Evolutionary conservation across 768 basidiomycete species (phyloP), one percentile per base, ranked within the genome.

Genomic region (Phylloporus sp.): DNA sequence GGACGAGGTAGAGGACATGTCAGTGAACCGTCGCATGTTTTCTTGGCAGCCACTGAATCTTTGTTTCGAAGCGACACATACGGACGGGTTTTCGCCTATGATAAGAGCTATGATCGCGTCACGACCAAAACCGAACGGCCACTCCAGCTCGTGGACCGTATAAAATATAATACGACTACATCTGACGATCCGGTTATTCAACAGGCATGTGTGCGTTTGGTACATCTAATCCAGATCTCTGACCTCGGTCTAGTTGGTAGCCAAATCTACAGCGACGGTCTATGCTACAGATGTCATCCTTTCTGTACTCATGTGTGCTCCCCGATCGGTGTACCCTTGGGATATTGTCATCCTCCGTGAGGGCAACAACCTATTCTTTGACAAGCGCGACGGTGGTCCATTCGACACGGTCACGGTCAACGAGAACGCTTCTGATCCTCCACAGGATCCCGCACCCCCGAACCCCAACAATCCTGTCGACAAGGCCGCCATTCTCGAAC

Each of bases 401-500:
- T 97, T 97, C 63, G 93, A 99, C 70, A 95, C 88, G 32, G 87
- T 97, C 52, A 97, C 95, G 16, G 97, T 99, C 63, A 98, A 99
- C 72, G 97, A 99, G 76, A 98, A 99, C 67, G 93, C 97, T 5
- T 80, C 87, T 1, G 97, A 99, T 71, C 91, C 97, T 31, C 92
- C 92, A 8, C 83, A 86, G 59, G 92, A 95, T 63, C 82, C 89
- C 7, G 59, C 84, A 16, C 81, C 91, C 44, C 81, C 85, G 15
- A 91, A 90, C 61, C 82, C 85, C 11, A 88, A 85, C 66, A 87
- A 89, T 55, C 84, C 85, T 2, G 63, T 69, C n/a, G 88, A 88
- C 61, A 89, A 86, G 60, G 58, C 70, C 4, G 68, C 77, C 1
- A 70, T 71, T 6, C 81, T 81, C 22, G 94, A 95, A 59, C 73